Percentiles rank a stretch among this genome's conserved stretches.
phyloP scores from a whole-genome alignment of 2,329 filamentous ascomycete genomes.

The Zymoseptoria ardabiliae region DNA sequence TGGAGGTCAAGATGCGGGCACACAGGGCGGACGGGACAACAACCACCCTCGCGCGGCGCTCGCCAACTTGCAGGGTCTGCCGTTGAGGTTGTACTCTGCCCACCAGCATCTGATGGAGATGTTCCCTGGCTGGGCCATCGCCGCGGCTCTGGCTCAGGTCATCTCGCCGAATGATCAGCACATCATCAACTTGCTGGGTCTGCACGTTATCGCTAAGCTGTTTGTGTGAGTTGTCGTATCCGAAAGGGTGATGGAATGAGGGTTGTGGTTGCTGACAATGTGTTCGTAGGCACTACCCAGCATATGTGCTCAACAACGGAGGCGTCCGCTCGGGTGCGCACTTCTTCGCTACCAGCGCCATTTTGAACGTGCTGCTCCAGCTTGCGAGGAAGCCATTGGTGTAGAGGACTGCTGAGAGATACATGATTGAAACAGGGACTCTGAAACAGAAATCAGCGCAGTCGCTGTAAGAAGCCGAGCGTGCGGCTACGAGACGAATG shows the following conservation, averaged over 20 bases:
- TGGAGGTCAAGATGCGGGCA: slow-evolving; percentile 19
- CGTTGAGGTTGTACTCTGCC: slow-evolving; percentile 21
- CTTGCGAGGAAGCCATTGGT: slow-evolving; percentile 22
- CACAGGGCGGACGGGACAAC: slow-evolving; percentile 23
- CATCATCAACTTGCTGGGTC: slow-evolving; percentile 25
- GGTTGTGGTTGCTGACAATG: background rate
- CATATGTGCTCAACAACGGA: slow-evolving; percentile 22
- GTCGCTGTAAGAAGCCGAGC: background rate
- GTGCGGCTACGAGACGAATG: background rate
- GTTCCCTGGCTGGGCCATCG: slow-evolving; percentile 24
- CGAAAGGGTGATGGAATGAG: background rate
- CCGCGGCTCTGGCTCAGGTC: slow-evolving; percentile 23
- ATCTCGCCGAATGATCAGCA: slow-evolving; percentile 23
- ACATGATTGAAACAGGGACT: background rate
- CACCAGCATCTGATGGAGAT: slow-evolving; percentile 24
- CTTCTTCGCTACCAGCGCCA: slow-evolving; percentile 22
- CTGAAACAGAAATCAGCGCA: background rate
- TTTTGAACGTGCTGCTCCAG: slow-evolving; percentile 24
- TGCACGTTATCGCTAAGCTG: slow-evolving; percentile 25
- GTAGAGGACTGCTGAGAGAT: background rate
- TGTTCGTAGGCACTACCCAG: slow-evolving; percentile 17
- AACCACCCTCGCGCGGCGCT: slow-evolving; percentile 20
- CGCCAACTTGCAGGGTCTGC: slow-evolving; percentile 19
- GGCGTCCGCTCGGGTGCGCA: slow-evolving; percentile 18
- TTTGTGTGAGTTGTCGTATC: slow-evolving; percentile 18